These are phyloP conservation scores for Phaffomyces opuntiae DNA, from an alignment of 805 yeast genomes.

Conservation along the genomic window DNA sequence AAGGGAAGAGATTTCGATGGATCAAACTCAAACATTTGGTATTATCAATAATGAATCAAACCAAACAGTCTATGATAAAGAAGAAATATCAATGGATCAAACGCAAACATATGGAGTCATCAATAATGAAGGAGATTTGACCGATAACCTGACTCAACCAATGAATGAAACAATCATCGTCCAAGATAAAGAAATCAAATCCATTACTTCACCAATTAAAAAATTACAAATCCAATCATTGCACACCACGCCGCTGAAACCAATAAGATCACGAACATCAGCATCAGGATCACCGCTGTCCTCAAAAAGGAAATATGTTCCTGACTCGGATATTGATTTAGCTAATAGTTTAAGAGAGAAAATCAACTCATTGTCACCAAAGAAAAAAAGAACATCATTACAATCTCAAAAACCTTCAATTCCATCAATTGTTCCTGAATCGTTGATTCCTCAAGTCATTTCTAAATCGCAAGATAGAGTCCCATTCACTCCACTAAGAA, in stretches of 20 bases:
- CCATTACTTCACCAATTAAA: background rate
- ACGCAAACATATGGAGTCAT: conserved; percentile 9
- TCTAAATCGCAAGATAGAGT: conserved; percentile 12
- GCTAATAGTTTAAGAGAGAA: conserved; percentile 17
- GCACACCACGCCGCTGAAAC: conserved; percentile 18
- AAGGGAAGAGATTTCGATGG: conserved; percentile 9
- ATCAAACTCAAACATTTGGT: conserved; percentile 14
- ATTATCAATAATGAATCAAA: background rate
- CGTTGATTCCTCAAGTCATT: conserved; percentile 2
- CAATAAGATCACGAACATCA: conserved; percentile 23
- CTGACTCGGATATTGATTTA: conserved; percentile 2
- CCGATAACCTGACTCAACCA: background rate
- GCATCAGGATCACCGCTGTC: conserved; percentile 25
- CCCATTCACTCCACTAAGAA: conserved; percentile 21
- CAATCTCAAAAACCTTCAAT: background rate
- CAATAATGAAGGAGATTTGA: background rate
- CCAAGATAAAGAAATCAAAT: too few species aligned
- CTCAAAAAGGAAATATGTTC: conserved; percentile 13
- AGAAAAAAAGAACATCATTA: conserved; percentile 12
- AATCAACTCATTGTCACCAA: conserved; percentile 22
- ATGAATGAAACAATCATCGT: conserved; percentile 12
- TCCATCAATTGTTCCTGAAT: background rate
- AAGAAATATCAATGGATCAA: conserved; percentile 14
- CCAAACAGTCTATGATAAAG: background rate
- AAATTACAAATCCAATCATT: background rate